Evolutionary conservation across 495 filamentous ascomycete species (phyloP).

Genomic region (Penicillium chermesinum): DNA sequence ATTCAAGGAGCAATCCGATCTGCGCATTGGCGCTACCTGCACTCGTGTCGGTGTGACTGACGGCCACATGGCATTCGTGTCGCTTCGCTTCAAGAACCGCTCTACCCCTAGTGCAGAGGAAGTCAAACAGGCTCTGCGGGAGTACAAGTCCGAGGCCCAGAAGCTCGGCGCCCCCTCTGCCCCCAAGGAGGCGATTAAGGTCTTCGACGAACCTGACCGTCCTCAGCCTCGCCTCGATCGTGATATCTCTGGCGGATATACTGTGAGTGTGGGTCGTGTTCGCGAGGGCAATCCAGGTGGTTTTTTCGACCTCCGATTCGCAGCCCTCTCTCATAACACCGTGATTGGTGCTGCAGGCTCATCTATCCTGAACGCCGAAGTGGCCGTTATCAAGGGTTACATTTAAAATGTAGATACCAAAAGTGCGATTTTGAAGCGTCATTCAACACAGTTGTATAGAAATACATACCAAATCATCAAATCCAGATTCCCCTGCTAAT

Average conservation of each 20-base stretch:
- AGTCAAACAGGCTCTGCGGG: slow-evolving; percentile 62
- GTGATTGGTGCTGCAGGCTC: slow-evolving; percentile 93
- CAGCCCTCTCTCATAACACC: slow-evolving; percentile 79
- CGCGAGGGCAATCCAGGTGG: slow-evolving; percentile 65
- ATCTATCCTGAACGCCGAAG: slow-evolving; percentile 90
- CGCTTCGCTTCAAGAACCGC: slow-evolving; percentile 61
- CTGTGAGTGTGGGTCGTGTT: slow-evolving; percentile 75
- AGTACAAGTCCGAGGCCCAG: slow-evolving; percentile 72
- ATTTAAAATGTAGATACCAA: slow-evolving; percentile 46
- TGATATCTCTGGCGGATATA: slow-evolving; percentile 68
- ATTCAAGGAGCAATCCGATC: slow-evolving; percentile 56
- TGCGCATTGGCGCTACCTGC: slow-evolving; percentile 72
- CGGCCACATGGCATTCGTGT: slow-evolving; percentile 80
- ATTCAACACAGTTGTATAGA: slow-evolving; percentile 15
- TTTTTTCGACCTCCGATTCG: slow-evolving; percentile 79
- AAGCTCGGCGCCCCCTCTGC: slow-evolving; percentile 71
- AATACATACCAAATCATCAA: slow-evolving; percentile 1
- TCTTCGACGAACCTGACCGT: slow-evolving; percentile 74
- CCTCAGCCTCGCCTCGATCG: slow-evolving; percentile 84
- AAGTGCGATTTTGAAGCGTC: slow-evolving; percentile 25
- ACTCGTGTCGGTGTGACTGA: slow-evolving; percentile 80
- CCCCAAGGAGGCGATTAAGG: slow-evolving; percentile 64
- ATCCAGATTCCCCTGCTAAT: too few relatives aligned
- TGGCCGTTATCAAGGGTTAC: slow-evolving; percentile 83
- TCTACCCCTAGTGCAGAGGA: slow-evolving; percentile 55